Percentiles rank a stretch among this genome's conserved stretches.
Conservation (phyloP, 2,329 filamentous ascomycete species). For the Penicillium rolfsii region DNA sequence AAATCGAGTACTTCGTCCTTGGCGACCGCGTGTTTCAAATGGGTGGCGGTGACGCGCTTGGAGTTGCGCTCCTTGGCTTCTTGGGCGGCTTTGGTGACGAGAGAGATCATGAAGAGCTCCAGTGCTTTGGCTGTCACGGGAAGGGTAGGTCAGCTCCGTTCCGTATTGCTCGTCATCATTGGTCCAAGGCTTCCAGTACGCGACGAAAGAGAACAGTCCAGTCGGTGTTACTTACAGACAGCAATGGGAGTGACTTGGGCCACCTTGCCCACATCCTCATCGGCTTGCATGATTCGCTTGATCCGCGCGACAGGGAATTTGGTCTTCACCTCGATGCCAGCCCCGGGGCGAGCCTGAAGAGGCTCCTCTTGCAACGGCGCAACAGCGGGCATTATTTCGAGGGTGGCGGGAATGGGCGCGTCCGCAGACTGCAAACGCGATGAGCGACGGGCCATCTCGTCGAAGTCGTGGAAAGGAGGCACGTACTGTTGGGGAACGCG, state of each 20-base stretch:
- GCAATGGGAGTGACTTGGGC: constrained; percentile 96
- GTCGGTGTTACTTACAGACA: constrained; percentile 61
- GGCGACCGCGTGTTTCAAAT: constrained; percentile 88
- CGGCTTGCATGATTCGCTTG: constrained; percentile 99
- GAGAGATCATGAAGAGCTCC: constrained; percentile 95
- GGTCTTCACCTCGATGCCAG: constrained; percentile 78
- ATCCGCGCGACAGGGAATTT: constrained; percentile 97
- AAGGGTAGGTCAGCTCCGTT: constrained; percentile 3
- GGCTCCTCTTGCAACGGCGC: constrained; percentile 30
- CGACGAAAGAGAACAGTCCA: neutral
- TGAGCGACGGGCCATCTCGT: constrained; percentile 50
- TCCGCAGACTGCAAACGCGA: constrained; percentile 42
- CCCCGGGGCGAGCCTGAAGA: constrained; percentile 36
- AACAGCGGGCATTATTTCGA: constrained; percentile 21
- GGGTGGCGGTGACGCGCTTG: constrained; percentile 85
- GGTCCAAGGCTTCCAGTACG: neutral
- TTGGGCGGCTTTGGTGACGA: constrained; percentile 85
- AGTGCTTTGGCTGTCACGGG: constrained; percentile 74
- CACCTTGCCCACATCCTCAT: constrained; percentile 98
- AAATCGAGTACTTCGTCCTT: constrained; percentile 95
- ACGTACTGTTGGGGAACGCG: constrained; percentile 43
- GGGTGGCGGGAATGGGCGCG: constrained; percentile 29
- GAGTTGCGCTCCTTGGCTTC: constrained; percentile 81
- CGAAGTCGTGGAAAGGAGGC: constrained; percentile 34
- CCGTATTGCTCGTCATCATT: neutral